Evolutionary conservation across 2,329 filamentous ascomycete species (phyloP).

Genomic region (Stylonectria norvegica): DNA sequence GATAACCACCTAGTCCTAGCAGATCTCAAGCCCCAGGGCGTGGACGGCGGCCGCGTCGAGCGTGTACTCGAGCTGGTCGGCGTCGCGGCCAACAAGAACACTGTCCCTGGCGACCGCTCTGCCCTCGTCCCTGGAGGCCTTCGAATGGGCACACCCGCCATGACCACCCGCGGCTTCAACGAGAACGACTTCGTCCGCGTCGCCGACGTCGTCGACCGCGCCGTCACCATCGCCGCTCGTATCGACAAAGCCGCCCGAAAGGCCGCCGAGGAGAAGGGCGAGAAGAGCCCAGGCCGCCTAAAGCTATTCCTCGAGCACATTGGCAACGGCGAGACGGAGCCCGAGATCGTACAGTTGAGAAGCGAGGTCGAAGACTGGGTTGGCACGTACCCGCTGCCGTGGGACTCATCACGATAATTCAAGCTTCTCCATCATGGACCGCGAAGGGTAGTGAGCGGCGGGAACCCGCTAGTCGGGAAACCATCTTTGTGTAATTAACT

Average conservation of each 20-base stretch:
- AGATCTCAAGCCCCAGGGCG: constrained; percentile 81
- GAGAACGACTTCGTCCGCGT: constrained; percentile 85
- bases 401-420: constrained; percentile 45
- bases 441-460: neutral
- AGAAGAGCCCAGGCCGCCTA: constrained; percentile 62
- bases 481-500: constrained; percentile 9
- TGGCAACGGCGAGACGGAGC: constrained; percentile 62
- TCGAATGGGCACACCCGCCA: constrained; percentile 91
- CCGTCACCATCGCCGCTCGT: constrained; percentile 73
- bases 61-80: constrained; percentile 87
- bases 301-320: constrained; percentile 67
- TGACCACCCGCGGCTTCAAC: constrained; percentile 93
- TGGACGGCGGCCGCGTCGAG: constrained; percentile 89
- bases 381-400: constrained; percentile 68
- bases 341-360: constrained; percentile 69
- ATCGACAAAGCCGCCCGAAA: constrained; percentile 71
- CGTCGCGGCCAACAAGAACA: constrained; percentile 99
- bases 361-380: constrained; percentile 78
- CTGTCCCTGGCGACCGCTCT: constrained; percentile 90
- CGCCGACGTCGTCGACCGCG: constrained; percentile 79
- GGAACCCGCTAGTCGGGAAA: neutral
- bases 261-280: constrained; percentile 62
- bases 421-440: no score
- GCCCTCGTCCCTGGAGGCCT: constrained; percentile 90
- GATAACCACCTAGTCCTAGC: constrained; percentile 96